A percentile compares a stretch with the other conserved stretches of the same genome.
Conservation (phyloP, 2,329 filamentous ascomycete genomes). For the Paecilomyces sp. region DNA sequence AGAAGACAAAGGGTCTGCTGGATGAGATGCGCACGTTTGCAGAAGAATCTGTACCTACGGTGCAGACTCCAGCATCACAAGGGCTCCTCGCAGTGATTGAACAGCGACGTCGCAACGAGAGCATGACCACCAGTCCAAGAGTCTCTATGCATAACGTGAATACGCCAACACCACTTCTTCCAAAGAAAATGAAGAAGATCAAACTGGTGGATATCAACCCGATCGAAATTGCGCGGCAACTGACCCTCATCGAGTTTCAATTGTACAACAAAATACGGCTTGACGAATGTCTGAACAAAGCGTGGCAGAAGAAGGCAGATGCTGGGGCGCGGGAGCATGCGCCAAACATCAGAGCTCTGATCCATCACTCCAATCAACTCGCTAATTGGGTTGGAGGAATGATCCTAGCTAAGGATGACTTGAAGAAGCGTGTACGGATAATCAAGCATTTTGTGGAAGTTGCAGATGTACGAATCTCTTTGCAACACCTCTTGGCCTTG, state of each 20-base stretch:
- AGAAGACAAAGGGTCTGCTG: conserved; percentile 63
- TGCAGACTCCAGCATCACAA: conserved; percentile 45
- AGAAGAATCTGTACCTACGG: not conserved
- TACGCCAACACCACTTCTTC: conserved; percentile 77
- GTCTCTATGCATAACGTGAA: conserved; percentile 73
- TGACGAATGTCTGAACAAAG: conserved; percentile 89
- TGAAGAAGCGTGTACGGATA: conserved; percentile 85
- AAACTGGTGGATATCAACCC: conserved; percentile 93
- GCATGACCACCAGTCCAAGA: conserved; percentile 71
- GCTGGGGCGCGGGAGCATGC: conserved; percentile 63
- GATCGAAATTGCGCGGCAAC: conserved; percentile 83
- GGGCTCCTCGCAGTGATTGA: conserved; percentile 77
- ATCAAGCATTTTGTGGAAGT: conserved; percentile 94
- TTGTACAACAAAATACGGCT: conserved; percentile 88
- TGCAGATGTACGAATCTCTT: conserved; percentile 58
- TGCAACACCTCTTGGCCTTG: not conserved
- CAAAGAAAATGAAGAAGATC: conserved; percentile 95
- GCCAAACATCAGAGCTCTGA: conserved; percentile 84
- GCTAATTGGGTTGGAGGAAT: conserved; percentile 97
- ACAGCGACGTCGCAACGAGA: conserved; percentile 74
- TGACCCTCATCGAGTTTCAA: conserved; percentile 87
- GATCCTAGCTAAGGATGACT: conserved; percentile 83
- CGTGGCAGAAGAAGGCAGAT: conserved; percentile 84
- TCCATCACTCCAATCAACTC: conserved; percentile 91
- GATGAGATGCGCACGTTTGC: conserved; percentile 78